Evolutionary conservation across 495 filamentous ascomycete species (phyloP).

Genomic region (Aspergillus coremiiformis): DNA sequence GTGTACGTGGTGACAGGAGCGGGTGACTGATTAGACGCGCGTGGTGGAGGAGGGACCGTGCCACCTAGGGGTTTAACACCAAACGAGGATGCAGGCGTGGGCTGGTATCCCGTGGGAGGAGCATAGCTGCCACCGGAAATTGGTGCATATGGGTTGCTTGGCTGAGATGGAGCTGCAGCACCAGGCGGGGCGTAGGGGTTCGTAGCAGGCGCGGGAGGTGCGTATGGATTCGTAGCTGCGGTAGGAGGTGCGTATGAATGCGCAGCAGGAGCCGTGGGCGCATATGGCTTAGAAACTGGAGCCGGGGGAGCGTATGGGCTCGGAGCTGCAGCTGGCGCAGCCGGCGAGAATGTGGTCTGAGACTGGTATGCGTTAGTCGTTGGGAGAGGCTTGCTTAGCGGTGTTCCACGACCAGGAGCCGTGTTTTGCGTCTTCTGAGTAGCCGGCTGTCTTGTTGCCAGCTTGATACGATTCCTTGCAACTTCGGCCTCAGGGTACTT

Average conservation of each 20-base stretch:
- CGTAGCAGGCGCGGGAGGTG: slow-evolving; percentile 23
- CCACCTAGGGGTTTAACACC: slow-evolving; percentile 33
- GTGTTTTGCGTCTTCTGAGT: slow-evolving; percentile 32
- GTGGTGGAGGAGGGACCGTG: slow-evolving; percentile 51
- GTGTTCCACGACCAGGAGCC: slow-evolving; percentile 17
- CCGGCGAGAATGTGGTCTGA: slow-evolving; percentile 31
- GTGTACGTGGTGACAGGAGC: slow-evolving; percentile 56
- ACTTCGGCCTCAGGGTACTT: slow-evolving; percentile 85
- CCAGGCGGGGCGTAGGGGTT: slow-evolving; percentile 57
- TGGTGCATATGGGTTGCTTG: slow-evolving; percentile 59
- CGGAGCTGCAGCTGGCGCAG: slow-evolving; percentile 19
- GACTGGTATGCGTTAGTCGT: slow-evolving; percentile 35
- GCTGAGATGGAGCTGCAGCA: slow-evolving; percentile 26
- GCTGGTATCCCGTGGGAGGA: slow-evolving; percentile 42
- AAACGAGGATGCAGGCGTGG: slow-evolving; percentile 39
- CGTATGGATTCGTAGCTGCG: slow-evolving; percentile 25
- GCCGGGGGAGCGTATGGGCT: slow-evolving; percentile 24
- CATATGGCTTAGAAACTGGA: slow-evolving; percentile 14
- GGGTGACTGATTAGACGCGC: slow-evolving; percentile 51
- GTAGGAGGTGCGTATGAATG: slow-evolving; percentile 34
- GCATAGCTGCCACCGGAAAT: slow-evolving; percentile 31
- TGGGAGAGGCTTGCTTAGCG: slow-evolving; percentile 30
- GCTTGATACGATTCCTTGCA: slow-evolving; percentile 75
- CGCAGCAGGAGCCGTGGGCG: slow-evolving; percentile 21
- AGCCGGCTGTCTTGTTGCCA: slow-evolving; percentile 67